Base-by-base conservation (phyloP, 768 basidiomycete genomes). In the Boletus subcaerulescens region DNA sequence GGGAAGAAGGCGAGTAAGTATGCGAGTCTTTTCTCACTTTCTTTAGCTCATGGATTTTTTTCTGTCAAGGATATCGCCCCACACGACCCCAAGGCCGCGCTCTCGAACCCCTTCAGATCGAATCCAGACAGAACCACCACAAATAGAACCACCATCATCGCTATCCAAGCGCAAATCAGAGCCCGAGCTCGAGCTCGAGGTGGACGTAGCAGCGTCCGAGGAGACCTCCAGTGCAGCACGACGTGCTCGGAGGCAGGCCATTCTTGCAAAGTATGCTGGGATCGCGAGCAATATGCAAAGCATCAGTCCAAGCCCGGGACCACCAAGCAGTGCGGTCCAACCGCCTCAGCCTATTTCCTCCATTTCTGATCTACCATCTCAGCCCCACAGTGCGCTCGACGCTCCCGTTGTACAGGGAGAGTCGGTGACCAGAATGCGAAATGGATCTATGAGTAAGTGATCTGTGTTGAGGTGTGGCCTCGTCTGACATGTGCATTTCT, bases 1-100 rank as follows among this genome's bases (percentile, higher is more conserved):
- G 73, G 68, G 90, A 93, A 75, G 93, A 95, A 79, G 93, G 90
- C 78, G 93, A 96, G 92, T 95, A 74, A 89, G 93, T 93, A 38
- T 42, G 6, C 9, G 7, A 11, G 22, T 45, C 48, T 58, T 48
- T 52, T 40, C 45, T 35, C 43, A 47, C 59, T 36, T 50, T 35
- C 22, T 14, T 46, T 48, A 13, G 22, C 49, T 63, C 40, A 71
- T 43, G 26, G 4, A 18, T 61, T 44, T 55, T 33, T 53, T 40
- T 55, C 33, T 24, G 18, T 35, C 36, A 24, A 91, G 89, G 68
- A 87, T 89, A 60, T 91, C 88, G 8, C 87, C 87, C 44, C 76
- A 75, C 39, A 69, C 66, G 22, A 75, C 71, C 50, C 73, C 68
- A 45, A 60, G 45, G 41, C 60, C 48, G 1, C 42, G 57, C 5